Evolutionary conservation across 1,284 basidiomycete species (phyloP), one percentile per base, ranked within the genome.

Genomic region (Apiotrichum akiyoshidainum): DNA sequence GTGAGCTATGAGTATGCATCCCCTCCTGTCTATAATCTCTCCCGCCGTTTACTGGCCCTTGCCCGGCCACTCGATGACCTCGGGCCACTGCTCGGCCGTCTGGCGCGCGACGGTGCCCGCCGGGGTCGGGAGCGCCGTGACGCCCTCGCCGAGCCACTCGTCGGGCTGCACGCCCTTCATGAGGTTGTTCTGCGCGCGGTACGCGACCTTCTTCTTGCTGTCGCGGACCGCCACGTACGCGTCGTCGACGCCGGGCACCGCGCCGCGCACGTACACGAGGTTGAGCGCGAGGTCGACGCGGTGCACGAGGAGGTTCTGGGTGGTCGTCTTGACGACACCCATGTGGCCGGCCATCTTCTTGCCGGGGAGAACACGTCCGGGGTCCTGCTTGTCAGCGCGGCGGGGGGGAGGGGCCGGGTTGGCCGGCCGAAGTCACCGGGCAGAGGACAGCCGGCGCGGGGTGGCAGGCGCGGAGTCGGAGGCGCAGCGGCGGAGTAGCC

Each of bases 311-410:
- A 98, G 85, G 75, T 97, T 99, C 75, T 95, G 92, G 13, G 85
- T 83, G 12, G 94, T 98, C 17, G 85, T 85, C 46, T 87, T 87
- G 65, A 85, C 82, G 60, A 86, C 88, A 55, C 96, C 96, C 83
- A 97, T 88, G 48, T 88, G 87, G 48, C 95, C 96, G 11, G 95
- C 87, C 95, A 98, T 99, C 82, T 97, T 98, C 80, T 94, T 97
- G 45, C 95, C 95, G 17, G 94, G 94, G 81, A 90, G 92, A 16
- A 97, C 84, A 73, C 93, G 86, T 54, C 93, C 94, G 40, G 94
- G 94, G 72, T 96, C 92, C 90, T 94, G 67, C 14, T 13, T 44
- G 58, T 49, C 14, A 37, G 41, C n/a, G n/a, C n/a, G n/a, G n/a
- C n/a, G n/a, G n/a, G n/a, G n/a, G n/a, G n/a, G n/a, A n/a, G n/a